A percentile compares a stretch with the other conserved stretches of the same genome.
phyloP scores from a whole-genome alignment of 1,284 basidiomycete species.

The Ganoderma multipileum region DNA sequence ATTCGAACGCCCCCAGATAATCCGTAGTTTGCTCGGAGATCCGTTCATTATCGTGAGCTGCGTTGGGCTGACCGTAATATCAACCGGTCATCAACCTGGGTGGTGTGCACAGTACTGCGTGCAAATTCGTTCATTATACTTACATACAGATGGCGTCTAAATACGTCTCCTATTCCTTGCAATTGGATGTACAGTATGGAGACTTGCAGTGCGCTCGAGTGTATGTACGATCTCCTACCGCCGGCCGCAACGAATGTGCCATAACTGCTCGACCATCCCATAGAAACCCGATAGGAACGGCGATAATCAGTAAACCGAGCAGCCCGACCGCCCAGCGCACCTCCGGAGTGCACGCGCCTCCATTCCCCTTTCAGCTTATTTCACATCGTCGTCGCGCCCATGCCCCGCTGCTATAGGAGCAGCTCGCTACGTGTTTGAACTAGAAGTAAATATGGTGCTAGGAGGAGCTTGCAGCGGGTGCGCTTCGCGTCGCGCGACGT shows the following conservation, averaged over 20 bases:
- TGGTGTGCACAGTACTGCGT: too few relatives aligned
- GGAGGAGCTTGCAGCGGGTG: neutral
- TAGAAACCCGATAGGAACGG: neutral
- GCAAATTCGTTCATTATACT: neutral
- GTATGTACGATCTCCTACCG: neutral
- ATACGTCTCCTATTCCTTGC: neutral
- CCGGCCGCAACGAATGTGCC: neutral
- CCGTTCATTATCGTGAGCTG: neutral
- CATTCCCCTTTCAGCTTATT: neutral
- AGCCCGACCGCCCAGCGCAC: neutral
- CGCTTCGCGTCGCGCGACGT: neutral
- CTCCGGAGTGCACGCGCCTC: neutral
- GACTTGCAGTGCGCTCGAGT: neutral
- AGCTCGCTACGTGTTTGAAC: neutral
- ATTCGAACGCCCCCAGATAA: neutral
- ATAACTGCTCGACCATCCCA: too few relatives aligned
- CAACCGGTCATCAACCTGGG: neutral
- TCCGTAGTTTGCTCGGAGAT: neutral
- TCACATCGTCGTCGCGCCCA: neutral
- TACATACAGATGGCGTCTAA: neutral
- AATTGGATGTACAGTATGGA: too few relatives aligned
- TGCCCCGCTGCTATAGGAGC: neutral
- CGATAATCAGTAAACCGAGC: neutral
- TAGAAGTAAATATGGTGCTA: conserved; percentile 1
- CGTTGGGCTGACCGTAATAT: neutral